phyloP scores from a whole-genome alignment of 805 yeast genomes.

The Sugiyamaella lignohabitans region DNA sequence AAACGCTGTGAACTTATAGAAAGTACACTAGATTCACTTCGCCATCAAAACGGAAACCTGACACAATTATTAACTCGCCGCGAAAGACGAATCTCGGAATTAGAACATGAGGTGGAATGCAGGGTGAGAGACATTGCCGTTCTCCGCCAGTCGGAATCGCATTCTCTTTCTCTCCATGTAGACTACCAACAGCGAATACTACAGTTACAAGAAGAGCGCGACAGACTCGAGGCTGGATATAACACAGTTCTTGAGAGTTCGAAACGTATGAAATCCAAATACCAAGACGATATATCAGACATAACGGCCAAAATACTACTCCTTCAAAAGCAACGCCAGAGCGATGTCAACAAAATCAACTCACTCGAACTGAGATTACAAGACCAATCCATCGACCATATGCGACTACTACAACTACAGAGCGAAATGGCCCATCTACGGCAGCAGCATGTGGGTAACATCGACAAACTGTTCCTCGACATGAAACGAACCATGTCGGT shows the following conservation, averaged over 20 bases:
- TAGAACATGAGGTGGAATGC: slow-evolving; percentile 46
- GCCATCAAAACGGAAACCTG: slow-evolving; percentile 72
- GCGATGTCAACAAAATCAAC: slow-evolving; percentile 11
- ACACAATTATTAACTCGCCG: slow-evolving; percentile 62
- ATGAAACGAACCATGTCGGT: slow-evolving; percentile 13
- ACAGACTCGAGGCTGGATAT: slow-evolving; percentile 45
- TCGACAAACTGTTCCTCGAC: slow-evolving; percentile 14
- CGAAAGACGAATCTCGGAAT: slow-evolving; percentile 58
- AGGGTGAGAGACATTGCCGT: slow-evolving; percentile 8
- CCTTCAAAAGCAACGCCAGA: slow-evolving; percentile 12
- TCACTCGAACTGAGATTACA: neutral
- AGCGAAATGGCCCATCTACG: slow-evolving; percentile 11
- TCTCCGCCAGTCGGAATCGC: neutral
- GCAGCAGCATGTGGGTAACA: slow-evolving; percentile 16
- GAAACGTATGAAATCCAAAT: slow-evolving; percentile 50
- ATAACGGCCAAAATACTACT: slow-evolving; percentile 10
- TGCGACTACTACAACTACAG: slow-evolving; percentile 17
- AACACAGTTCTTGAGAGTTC: slow-evolving; percentile 44
- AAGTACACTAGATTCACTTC: slow-evolving; percentile 36
- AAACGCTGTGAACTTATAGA: slow-evolving; percentile 21
- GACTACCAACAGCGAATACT: slow-evolving; percentile 8
- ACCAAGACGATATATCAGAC: slow-evolving; percentile 48
- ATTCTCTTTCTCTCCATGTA: slow-evolving; percentile 1
- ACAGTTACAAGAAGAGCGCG: slow-evolving; percentile 45
- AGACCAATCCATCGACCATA: neutral